phyloP scores from a whole-genome alignment of 352 stramenopile genomes.

The Elongisporangium prolatum region DNA sequence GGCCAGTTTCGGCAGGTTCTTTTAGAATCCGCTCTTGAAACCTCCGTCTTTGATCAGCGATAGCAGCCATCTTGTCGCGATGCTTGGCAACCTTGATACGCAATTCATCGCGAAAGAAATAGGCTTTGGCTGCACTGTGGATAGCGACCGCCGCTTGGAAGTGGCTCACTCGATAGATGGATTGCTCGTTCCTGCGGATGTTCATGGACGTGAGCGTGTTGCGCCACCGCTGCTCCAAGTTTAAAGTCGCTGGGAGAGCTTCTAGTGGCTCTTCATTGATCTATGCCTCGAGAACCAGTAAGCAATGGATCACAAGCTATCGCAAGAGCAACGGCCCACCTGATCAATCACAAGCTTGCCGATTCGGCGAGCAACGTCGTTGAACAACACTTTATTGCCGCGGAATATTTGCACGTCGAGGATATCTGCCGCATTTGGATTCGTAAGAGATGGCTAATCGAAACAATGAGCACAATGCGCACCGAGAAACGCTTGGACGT shows the following conservation, averaged over 20 bases:
- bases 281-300: conserved; percentile 3
- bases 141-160: conserved; percentile 24
- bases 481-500: conserved; percentile 28
- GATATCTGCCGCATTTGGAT: conserved; percentile 7
- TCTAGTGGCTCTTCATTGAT: conserved; percentile 32
- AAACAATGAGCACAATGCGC: conserved; percentile 14
- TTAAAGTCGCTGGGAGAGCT: conserved; percentile 19
- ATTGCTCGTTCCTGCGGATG: conserved; percentile 32
- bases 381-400: conserved; percentile 41
- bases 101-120: conserved; percentile 29
- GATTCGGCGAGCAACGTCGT: conserved; percentile 29
- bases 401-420: conserved; percentile 30
- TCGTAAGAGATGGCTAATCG: neutral
- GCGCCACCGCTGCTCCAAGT: conserved; percentile 33
- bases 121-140: conserved; percentile 24
- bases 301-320: neutral
- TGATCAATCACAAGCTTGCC: conserved; percentile 39
- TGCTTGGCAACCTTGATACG: conserved; percentile 15
- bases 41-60: neutral
- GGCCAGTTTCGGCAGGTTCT: neutral
- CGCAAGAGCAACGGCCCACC: conserved; percentile 1
- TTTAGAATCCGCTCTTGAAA: neutral
- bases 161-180: conserved; percentile 28
- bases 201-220: conserved; percentile 27
- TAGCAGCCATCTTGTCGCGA: neutral